Conservation (phyloP, 805 yeast genomes). For the Kuraishia borneana region DNA sequence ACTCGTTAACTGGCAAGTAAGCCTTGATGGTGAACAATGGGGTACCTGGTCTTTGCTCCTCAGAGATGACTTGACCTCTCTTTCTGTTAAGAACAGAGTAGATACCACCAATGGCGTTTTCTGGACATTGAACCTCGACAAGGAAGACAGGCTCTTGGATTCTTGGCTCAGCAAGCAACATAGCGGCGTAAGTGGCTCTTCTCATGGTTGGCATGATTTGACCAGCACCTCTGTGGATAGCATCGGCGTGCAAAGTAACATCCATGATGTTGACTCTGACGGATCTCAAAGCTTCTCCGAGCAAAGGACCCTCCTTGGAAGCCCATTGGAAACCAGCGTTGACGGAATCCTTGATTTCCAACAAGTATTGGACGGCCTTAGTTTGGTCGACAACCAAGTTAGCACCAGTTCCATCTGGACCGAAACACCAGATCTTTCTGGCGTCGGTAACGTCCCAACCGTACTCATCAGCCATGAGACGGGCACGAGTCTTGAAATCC, state of each 20-base stretch:
- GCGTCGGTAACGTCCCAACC: slow-evolving; percentile 99
- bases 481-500: slow-evolving; percentile 98
- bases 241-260: slow-evolving; percentile 99
- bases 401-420: slow-evolving; percentile 99
- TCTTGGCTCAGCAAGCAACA: slow-evolving; percentile 97
- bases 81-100: slow-evolving; percentile 98
- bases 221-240: slow-evolving; percentile 99
- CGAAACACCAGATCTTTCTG: slow-evolving; percentile 99
- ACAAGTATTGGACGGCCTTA: slow-evolving; percentile 98
- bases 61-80: slow-evolving; percentile 99
- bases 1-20: slow-evolving; percentile 99
- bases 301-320: slow-evolving; percentile 97
- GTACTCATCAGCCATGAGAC: slow-evolving; percentile 96
- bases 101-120: slow-evolving; percentile 99
- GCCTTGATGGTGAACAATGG: slow-evolving; percentile 99
- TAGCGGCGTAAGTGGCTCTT: slow-evolving; percentile 97
- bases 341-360: slow-evolving; percentile 98
- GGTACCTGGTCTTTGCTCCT: slow-evolving; percentile 99
- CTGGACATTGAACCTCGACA: slow-evolving; percentile 99
- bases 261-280: slow-evolving; percentile 96
- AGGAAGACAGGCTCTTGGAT: slow-evolving; percentile 99
- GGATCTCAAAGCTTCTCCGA: slow-evolving; percentile 95
- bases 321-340: slow-evolving; percentile 99
- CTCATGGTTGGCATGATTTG: slow-evolving; percentile 99
- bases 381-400: slow-evolving; percentile 98